These are phyloP conservation scores for Geotrichum cucujoidarum DNA, from an alignment of 1,139 yeast genomes.

Conservation along the genomic window DNA sequence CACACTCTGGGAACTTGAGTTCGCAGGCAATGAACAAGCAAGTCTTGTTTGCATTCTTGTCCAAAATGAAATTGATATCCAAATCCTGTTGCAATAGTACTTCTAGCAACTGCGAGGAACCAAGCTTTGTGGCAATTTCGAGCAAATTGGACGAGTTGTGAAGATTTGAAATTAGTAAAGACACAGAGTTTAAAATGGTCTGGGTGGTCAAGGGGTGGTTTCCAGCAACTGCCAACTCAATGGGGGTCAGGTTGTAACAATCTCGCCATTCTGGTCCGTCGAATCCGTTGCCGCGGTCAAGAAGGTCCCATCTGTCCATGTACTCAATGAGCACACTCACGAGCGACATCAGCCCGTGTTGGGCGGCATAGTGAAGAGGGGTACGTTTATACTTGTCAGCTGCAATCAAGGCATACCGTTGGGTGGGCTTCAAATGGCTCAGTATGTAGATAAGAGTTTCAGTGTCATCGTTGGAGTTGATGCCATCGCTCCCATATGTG, in stretches of 20 bases:
- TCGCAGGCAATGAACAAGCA: constrained; percentile 77
- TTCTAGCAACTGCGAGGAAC: constrained; percentile 53
- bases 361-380: constrained; percentile 87
- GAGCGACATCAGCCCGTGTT: constrained; percentile 70
- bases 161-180: constrained; percentile 22
- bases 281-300: constrained; percentile 28
- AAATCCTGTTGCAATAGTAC: constrained; percentile 56
- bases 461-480: constrained; percentile 40
- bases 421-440: constrained; percentile 47
- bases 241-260: constrained; percentile 73
- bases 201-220: constrained; percentile 74
- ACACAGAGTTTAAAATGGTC: constrained; percentile 50
- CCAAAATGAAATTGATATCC: constrained; percentile 61
- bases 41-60: constrained; percentile 57
- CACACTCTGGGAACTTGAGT: constrained; percentile 52
- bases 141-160: constrained; percentile 56
- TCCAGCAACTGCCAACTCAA: constrained; percentile 78
- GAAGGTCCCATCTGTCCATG: constrained; percentile 48
- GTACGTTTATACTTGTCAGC: constrained; percentile 75
- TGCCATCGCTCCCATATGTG: constrained; percentile 64
- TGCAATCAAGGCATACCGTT: constrained; percentile 53
- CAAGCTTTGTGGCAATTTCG: constrained; percentile 57
- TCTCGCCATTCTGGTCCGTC: constrained; percentile 66
- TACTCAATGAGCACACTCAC: constrained; percentile 53
- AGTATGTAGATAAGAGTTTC: constrained; percentile 52